Percentiles rank a stretch among this genome's conserved stretches.
Evolutionary conservation across 176 grass and related monocot genomes (phyloP).

Genomic region (Echinochloa phyllopogon): DNA sequence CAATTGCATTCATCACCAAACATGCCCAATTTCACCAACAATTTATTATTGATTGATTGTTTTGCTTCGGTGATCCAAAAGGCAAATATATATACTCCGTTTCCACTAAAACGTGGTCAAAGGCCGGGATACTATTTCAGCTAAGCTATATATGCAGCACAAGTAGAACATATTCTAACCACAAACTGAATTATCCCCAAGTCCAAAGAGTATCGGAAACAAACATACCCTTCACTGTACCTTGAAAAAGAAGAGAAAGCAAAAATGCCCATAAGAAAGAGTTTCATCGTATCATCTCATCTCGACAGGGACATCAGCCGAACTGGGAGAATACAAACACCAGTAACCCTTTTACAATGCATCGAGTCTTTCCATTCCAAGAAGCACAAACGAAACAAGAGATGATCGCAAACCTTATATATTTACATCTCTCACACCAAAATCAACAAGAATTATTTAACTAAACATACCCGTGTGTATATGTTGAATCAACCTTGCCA

Average conservation of each 20-base stretch:
- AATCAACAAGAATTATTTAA: slow-evolving; percentile 13
- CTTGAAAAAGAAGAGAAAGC: not conserved
- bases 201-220: not conserved
- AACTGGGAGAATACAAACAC: slow-evolving; percentile 8
- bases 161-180: not conserved
- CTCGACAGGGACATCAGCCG: slow-evolving; percentile 29
- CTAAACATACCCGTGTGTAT: not conserved
- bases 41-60: not conserved
- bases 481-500: not conserved
- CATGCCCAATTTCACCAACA: not conserved
- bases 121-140: not conserved
- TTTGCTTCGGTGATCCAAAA: not conserved
- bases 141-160: not conserved
- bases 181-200: not conserved
- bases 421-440: slow-evolving; percentile 21
- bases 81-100: not conserved
- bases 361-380: not conserved
- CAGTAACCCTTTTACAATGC: not conserved
- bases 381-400: not conserved
- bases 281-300: slow-evolving; percentile 27
- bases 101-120: not conserved
- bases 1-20: not conserved
- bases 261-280: not conserved
- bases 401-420: slow-evolving; percentile 17
- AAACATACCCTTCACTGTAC: not conserved